A percentile compares a stretch with the other conserved stretches of the same genome.
Conservation (phyloP, 371 early-diverging fungal species). For the Syncephalastrum monosporum region DNA sequence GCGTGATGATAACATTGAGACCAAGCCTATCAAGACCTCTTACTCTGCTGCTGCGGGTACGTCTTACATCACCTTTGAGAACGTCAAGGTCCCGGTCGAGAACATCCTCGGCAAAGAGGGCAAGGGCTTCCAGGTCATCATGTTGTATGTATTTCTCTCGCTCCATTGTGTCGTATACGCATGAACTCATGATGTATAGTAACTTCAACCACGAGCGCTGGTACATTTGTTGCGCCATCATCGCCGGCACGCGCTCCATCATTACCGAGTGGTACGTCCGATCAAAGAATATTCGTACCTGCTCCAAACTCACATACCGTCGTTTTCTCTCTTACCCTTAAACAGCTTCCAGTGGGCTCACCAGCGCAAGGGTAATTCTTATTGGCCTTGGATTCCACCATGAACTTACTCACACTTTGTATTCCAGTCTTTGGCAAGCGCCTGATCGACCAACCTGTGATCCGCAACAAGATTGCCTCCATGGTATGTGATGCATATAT, state of each 20-base stretch:
- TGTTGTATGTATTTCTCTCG: conserved; percentile 26
- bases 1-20: conserved; percentile 53
- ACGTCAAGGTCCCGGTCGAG: conserved; percentile 72
- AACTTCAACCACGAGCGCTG: conserved; percentile 82
- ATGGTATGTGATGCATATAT: conserved; percentile 30
- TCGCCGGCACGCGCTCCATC: conserved; percentile 75
- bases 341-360: conserved; percentile 72
- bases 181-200: too few species aligned
- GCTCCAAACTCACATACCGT: background rate
- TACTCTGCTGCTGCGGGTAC: conserved; percentile 62
- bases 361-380: conserved; percentile 64
- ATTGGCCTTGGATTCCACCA: too few species aligned
- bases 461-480: conserved; percentile 61
- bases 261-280: conserved; percentile 62
- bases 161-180: too few species aligned
- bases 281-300: background rate
- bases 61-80: conserved; percentile 48
- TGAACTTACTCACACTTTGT: too few species aligned
- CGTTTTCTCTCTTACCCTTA: background rate
- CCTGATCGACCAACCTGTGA: conserved; percentile 66
- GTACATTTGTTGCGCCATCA: conserved; percentile 81
- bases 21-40: conserved; percentile 63
- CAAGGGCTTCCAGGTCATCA: conserved; percentile 81
- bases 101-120: conserved; percentile 87
- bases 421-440: conserved; percentile 71